Conservation (phyloP, 2,329 filamentous ascomycete species). For the Paecilomyces sp. region DNA sequence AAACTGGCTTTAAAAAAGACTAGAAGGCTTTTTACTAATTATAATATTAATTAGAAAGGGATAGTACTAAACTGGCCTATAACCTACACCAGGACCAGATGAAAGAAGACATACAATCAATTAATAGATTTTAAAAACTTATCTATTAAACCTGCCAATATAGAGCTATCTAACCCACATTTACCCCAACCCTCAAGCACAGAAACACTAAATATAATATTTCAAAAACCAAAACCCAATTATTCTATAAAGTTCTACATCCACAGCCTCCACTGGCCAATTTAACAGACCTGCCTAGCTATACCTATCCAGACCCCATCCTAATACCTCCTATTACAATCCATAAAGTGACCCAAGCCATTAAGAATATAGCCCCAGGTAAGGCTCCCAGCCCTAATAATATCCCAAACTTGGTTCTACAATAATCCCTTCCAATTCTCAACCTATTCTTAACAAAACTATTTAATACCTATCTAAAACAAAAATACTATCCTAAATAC, state of each 20-base stretch:
- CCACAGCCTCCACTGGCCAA: neutral
- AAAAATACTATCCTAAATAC: neutral
- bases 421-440: neutral
- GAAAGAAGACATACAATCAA: neutral
- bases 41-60: too few relatives aligned
- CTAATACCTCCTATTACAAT: conserved; percentile 1
- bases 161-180: too few relatives aligned
- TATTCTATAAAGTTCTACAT: conserved; percentile 1
- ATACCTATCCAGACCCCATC: neutral
- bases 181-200: conserved; percentile 1
- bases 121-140: neutral
- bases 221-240: neutral
- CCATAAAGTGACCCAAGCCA: conserved; percentile 4
- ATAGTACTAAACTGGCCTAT: neutral
- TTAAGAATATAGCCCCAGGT: neutral
- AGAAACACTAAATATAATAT: neutral
- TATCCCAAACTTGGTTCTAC: neutral
- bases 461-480: neutral
- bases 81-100: neutral
- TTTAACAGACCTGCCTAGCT: neutral
- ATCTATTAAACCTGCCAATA: too few relatives aligned
- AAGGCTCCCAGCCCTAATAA: neutral
- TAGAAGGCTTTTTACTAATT: too few relatives aligned
- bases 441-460: neutral
- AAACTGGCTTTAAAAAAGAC: neutral